Base-by-base conservation (phyloP, 2,329 filamentous ascomycete species). In the Sporothrix brunneoviolacea region DNA sequence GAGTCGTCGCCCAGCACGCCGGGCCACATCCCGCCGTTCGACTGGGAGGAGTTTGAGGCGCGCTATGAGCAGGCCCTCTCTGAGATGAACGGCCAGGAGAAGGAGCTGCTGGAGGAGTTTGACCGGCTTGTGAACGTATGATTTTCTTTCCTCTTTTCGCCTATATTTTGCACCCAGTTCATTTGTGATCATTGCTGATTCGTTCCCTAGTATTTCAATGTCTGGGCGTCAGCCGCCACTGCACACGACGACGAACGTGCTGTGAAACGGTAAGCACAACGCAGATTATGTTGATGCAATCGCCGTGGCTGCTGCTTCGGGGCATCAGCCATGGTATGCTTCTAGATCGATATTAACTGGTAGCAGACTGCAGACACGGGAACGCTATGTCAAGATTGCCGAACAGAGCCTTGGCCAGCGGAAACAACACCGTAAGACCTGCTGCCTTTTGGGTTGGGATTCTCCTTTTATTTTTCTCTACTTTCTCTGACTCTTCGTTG, bases 391-490 rank as follows among this genome's bases (percentile, higher is more conserved):
- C 27, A 80, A 84, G 55, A 73, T 88, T 38, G 80, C 84, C 0
- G 91, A 95, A 64, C 72, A 80, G 35, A 77, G 74, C 22, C 73
- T 95, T 51, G 80, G 82, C 48, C 76, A 84, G 58, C 93, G 86
- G 63, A 85, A 90, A 61, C 75, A 83, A 54, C 90, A 95, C 60
- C 88, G 90, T 95, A 70, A 70, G 86, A n/a, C n/a, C n/a, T n/a
- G n/a, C n/a, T n/a, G n/a, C n/a, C 69, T 27, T 32, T 44, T 27
- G n/a, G n/a, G n/a, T n/a, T n/a, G n/a, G n/a, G n/a, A n/a, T 7
- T 19, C 39, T 37, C 6, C 13, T 35, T 8, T 37, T 33, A 4
- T 52, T 27, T n/a, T 8, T 18, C 5, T 36, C 35, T 8, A 27
- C 39, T 52, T 32, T 24, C 51, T 28, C 56, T 66, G 39, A 63